A percentile compares a stretch with the other conserved stretches of the same genome.
Evolutionary conservation across 1,284 basidiomycete species (phyloP).

Genomic region (Meira nashicola): DNA sequence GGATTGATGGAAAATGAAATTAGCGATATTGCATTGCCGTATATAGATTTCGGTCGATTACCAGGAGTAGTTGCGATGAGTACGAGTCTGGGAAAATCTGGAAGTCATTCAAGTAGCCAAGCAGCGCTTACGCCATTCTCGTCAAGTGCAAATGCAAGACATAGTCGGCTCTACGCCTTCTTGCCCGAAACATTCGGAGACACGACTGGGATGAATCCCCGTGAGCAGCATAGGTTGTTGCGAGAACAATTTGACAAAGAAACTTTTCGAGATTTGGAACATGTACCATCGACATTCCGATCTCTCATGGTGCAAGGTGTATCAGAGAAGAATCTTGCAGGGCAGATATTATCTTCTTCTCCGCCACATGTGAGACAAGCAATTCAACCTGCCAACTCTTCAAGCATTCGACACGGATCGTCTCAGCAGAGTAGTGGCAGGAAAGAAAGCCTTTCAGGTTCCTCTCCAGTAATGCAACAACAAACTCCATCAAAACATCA

Average conservation of each 20-base stretch:
- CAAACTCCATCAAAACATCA: not conserved
- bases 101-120: not conserved
- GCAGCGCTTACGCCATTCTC: not conserved
- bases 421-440: too few relatives aligned
- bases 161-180: not conserved
- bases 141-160: not conserved
- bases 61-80: not conserved
- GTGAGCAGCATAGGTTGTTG: constrained; percentile 24
- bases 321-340: not conserved
- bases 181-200: constrained; percentile 6
- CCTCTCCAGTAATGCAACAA: too few relatives aligned
- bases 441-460: not conserved
- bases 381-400: not conserved
- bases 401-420: not conserved
- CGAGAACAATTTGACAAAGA: constrained; percentile 46
- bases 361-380: not conserved
- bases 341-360: not conserved
- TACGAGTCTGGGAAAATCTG: not conserved
- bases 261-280: constrained; percentile 30
- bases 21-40: constrained; percentile 47
- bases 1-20: constrained; percentile 50
- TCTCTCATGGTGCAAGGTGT: constrained; percentile 7
- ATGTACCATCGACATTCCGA: constrained; percentile 2
- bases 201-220: not conserved
- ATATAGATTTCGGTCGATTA: constrained; percentile 26